Percentiles rank a stretch among this genome's conserved stretches.
phyloP scores from a whole-genome alignment of 306 rosid species.

The Lupinus albus region DNA sequence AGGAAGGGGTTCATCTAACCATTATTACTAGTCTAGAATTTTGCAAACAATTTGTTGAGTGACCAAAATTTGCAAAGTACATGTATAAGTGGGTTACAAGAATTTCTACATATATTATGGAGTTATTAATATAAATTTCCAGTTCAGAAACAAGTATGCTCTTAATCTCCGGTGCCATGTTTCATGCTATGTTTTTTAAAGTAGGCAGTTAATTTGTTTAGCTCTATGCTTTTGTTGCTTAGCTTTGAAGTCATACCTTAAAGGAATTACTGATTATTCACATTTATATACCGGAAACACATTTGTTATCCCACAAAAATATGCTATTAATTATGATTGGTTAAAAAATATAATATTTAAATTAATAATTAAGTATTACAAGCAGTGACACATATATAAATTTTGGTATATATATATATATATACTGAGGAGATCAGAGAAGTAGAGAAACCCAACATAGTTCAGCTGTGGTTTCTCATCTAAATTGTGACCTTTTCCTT shows the following conservation, averaged over 20 bases:
- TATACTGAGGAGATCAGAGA: constrained; percentile 35
- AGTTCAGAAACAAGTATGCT: constrained; percentile 37
- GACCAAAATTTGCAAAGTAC: too few species aligned
- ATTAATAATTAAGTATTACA: too few species aligned
- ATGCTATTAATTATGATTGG: too few species aligned
- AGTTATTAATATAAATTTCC: constrained; percentile 24
- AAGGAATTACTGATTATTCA: background rate
- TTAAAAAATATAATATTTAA: too few species aligned
- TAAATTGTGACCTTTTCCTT: constrained; percentile 37
- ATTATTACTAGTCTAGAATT: too few species aligned
- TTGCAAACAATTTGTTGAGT: too few species aligned
- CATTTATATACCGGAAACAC: too few species aligned
- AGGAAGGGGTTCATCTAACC: too few species aligned
- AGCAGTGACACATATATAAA: too few species aligned
- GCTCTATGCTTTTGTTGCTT: constrained; percentile 46
- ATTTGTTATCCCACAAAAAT: too few species aligned
- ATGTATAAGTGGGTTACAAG: too few species aligned
- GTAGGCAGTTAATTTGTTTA: constrained; percentile 25
- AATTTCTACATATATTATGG: background rate
- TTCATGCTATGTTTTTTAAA: constrained; percentile 27
- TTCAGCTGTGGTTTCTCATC: constrained; percentile 47
- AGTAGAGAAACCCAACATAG: constrained; percentile 40
- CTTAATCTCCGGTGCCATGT: constrained; percentile 41
- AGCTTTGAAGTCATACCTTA: constrained; percentile 45
- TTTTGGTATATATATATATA: too few species aligned